phyloP scores from a whole-genome alignment of 2,329 filamentous ascomycete genomes.

The Botrytis pseudocinerea region DNA sequence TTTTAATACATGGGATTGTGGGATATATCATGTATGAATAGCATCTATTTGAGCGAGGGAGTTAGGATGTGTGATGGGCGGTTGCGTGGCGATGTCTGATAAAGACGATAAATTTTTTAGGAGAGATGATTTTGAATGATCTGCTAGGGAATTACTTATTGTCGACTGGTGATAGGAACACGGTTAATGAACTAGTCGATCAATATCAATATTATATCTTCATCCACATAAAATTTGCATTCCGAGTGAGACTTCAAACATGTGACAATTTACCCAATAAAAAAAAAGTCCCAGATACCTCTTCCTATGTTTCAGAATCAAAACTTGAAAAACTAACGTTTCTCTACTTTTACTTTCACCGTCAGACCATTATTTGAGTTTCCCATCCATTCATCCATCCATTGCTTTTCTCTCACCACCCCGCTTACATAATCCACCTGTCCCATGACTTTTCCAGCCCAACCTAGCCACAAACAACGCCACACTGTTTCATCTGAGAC shows the following conservation, averaged over 20 bases:
- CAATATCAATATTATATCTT: background rate
- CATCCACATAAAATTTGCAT: background rate
- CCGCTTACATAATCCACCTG: background rate
- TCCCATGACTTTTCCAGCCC: background rate
- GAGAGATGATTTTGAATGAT: background rate
- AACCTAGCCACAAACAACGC: background rate
- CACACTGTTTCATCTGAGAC: background rate
- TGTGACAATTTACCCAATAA: no score
- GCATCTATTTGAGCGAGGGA: background rate
- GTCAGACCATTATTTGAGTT: no score
- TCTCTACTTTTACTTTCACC: no score
- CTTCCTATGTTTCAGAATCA: no score
- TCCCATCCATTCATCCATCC: no score
- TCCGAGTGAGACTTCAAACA: background rate
- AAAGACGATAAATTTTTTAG: background rate
- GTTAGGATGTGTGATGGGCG: background rate
- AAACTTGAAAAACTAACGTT: no score
- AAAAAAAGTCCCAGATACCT: no score
- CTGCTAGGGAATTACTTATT: background rate
- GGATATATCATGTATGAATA: background rate
- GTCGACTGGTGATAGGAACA: conserved; percentile 1
- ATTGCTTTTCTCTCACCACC: background rate
- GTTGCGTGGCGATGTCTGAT: background rate
- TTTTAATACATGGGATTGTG: background rate
- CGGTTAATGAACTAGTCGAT: background rate